Conservation (phyloP, 345 rosid species). For the Syzygium grande region DNA sequence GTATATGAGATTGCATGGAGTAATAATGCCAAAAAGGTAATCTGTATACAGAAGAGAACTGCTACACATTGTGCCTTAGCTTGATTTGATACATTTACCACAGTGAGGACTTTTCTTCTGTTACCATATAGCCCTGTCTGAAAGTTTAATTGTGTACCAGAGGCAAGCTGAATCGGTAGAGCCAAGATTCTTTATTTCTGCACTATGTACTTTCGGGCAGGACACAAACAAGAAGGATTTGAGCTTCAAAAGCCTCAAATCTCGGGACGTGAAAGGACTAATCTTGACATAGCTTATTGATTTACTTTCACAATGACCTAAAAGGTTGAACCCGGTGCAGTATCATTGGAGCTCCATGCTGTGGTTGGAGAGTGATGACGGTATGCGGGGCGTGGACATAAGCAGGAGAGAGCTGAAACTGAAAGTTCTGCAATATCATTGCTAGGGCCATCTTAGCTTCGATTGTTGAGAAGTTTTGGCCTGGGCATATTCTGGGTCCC, state of each 20-base stretch:
- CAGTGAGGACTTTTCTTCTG: neutral
- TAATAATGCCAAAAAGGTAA: neutral
- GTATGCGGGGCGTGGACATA: constrained; percentile 44
- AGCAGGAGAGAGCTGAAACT: constrained; percentile 37
- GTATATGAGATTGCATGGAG: neutral
- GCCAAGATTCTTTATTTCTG: neutral
- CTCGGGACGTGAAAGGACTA: neutral
- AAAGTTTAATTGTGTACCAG: neutral
- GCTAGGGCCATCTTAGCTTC: constrained; percentile 49
- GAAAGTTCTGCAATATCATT: constrained; percentile 35
- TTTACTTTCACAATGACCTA: neutral
- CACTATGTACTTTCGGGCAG: neutral
- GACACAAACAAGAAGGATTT: neutral
- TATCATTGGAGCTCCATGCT: constrained; percentile 38
- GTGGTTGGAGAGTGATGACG: constrained; percentile 42
- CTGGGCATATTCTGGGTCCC: constrained; percentile 28
- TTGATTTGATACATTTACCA: neutral
- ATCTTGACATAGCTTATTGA: neutral
- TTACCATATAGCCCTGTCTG: neutral
- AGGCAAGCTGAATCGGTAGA: neutral
- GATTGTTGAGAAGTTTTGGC: constrained; percentile 30
- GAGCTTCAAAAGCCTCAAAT: neutral
- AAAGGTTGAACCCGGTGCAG: constrained; percentile 12
- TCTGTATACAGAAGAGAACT: neutral
- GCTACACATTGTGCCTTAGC: neutral